Conservation (phyloP, 148 eudicot genomes). For the Heliosperma pusillum region DNA sequence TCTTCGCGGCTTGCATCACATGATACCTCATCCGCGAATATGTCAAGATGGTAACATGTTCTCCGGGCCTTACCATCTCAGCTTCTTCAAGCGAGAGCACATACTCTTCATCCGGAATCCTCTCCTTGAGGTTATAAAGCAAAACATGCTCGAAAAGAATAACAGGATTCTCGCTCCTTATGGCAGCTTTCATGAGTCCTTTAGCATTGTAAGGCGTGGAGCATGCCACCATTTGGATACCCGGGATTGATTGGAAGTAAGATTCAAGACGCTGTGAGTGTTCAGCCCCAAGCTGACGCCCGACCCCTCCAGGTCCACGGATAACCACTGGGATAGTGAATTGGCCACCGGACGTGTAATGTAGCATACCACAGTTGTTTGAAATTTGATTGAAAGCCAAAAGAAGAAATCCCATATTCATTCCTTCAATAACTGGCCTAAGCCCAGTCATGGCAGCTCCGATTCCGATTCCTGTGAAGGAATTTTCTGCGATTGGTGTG, state of each 20-base stretch:
- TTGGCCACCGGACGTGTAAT: slow-evolving; percentile 92
- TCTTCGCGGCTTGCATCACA: slow-evolving; percentile 86
- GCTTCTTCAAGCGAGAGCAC: slow-evolving; percentile 72
- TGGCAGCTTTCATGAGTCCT: slow-evolving; percentile 91
- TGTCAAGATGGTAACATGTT: slow-evolving; percentile 74
- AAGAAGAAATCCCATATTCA: slow-evolving; percentile 92
- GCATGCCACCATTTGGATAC: slow-evolving; percentile 91
- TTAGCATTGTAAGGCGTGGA: slow-evolving; percentile 88
- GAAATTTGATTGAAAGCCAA: slow-evolving; percentile 89
- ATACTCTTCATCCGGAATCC: slow-evolving; percentile 82
- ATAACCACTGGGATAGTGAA: slow-evolving; percentile 82
- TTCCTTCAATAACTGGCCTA: slow-evolving; percentile 79
- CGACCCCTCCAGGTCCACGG: slow-evolving; percentile 93
- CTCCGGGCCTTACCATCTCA: slow-evolving; percentile 92
- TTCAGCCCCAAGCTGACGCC: slow-evolving; percentile 89
- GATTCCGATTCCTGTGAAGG: slow-evolving; percentile 87
- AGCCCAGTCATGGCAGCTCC: slow-evolving; percentile 96
- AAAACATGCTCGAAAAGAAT: slow-evolving; percentile 86
- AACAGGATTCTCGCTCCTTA: slow-evolving; percentile 79
- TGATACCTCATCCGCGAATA: slow-evolving; percentile 91
- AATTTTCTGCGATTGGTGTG: slow-evolving; percentile 88
- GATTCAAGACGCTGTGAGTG: slow-evolving; percentile 87
- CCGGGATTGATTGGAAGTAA: slow-evolving; percentile 78
- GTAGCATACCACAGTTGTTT: slow-evolving; percentile 88
- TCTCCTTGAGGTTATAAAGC: slow-evolving; percentile 81